Evolutionary conservation across 148 eudicot genomes (phyloP).

Genomic region (Vaccinium corymbosum): DNA sequence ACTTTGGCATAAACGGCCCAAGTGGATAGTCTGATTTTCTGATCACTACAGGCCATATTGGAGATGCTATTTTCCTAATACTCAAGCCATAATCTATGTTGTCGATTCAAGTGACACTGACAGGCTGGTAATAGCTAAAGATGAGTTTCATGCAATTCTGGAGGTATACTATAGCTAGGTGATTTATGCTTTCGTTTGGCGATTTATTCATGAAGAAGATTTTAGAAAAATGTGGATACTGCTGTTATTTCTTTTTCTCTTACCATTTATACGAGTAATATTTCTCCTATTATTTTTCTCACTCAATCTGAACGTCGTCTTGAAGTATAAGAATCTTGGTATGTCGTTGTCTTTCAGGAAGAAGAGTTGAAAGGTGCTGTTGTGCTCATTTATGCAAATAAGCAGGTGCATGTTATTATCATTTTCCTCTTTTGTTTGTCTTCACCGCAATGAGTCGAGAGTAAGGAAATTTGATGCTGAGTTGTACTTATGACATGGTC

Average conservation of each 20-base stretch:
- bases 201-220: not conserved
- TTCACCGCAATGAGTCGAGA: not conserved
- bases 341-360: slow-evolving; percentile 51
- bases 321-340: not conserved
- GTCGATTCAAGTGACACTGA: slow-evolving; percentile 99
- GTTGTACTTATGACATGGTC: not conserved
- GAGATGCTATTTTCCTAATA: slow-evolving; percentile 99
- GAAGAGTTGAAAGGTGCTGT: slow-evolving; percentile 97
- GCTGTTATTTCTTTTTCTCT: not conserved
- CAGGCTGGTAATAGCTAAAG: slow-evolving; percentile 87
- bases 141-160: slow-evolving; percentile 93
- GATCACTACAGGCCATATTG: slow-evolving; percentile 77
- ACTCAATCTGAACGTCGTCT: not conserved
- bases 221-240: not conserved
- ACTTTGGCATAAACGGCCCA: slow-evolving; percentile 7
- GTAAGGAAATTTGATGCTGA: not conserved
- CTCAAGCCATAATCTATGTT: slow-evolving; percentile 97
- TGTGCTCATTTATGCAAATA: slow-evolving; percentile 88
- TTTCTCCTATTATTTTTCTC: not conserved
- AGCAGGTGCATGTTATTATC: slow-evolving; percentile 57
- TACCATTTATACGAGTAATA: not conserved
- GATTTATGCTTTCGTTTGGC: not conserved
- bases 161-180: slow-evolving; percentile 42
- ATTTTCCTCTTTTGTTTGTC: not conserved
- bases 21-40: slow-evolving; percentile 12